phyloP scores from a whole-genome alignment of 306 rosid genomes.

The Elaeagnus macrophylla region DNA sequence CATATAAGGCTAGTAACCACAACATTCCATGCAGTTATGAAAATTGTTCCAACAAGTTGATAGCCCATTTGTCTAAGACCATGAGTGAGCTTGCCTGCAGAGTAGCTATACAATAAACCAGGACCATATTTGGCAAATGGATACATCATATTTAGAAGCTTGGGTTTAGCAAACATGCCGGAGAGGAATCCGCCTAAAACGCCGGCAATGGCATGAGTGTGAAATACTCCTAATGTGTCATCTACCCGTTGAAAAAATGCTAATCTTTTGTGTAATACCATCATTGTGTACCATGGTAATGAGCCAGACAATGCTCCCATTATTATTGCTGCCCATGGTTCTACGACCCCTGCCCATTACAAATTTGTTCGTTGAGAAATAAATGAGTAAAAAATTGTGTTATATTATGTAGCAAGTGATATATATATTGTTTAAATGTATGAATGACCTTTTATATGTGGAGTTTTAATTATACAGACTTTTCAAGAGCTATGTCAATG shows the following conservation, averaged over 20 bases:
- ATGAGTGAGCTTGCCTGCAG: neutral
- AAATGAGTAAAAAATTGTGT: no score
- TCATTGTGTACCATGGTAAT: conserved; percentile 64
- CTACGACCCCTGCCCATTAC: conserved; percentile 33
- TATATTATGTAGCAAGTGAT: no score
- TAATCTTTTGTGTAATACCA: conserved; percentile 46
- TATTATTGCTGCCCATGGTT: conserved; percentile 31
- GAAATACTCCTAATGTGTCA: conserved; percentile 70
- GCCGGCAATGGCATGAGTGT: conserved; percentile 72
- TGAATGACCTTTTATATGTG: no score
- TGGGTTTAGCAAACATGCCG: conserved; percentile 47
- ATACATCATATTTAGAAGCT: conserved; percentile 39
- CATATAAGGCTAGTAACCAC: conserved; percentile 52
- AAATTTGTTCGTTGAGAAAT: neutral
- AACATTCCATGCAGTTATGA: conserved; percentile 48
- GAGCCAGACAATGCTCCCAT: conserved; percentile 39
- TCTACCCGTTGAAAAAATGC: conserved; percentile 50
- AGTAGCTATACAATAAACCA: conserved; percentile 24
- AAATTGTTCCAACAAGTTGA: conserved; percentile 47
- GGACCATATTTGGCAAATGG: conserved; percentile 11
- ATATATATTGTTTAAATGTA: no score
- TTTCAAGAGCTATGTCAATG: no score
- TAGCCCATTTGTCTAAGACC: conserved; percentile 37
- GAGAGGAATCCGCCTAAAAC: conserved; percentile 53
- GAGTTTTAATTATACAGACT: no score